A percentile compares a stretch with the other conserved stretches of the same genome.
Evolutionary conservation across 768 basidiomycete species (phyloP).

Genomic region (Russula ochroleuca): DNA sequence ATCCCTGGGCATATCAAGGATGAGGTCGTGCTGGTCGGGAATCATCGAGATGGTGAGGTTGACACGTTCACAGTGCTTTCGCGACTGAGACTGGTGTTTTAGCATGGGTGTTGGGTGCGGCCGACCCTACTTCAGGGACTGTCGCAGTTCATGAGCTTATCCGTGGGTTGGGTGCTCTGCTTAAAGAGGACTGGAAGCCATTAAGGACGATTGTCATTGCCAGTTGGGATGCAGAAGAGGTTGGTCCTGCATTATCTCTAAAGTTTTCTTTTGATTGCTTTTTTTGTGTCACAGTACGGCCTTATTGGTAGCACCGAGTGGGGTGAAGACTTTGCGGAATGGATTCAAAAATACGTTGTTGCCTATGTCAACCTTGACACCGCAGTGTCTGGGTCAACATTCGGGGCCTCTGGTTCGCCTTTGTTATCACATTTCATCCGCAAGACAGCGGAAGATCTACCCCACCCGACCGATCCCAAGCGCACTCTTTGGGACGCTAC

Average conservation of each 20-base stretch:
- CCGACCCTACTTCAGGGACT: constrained; percentile 77
- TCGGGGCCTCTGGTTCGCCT: constrained; percentile 61
- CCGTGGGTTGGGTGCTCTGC: constrained; percentile 63
- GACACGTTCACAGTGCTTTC: not conserved
- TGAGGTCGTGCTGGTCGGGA: constrained; percentile 83
- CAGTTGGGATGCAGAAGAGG: constrained; percentile 79
- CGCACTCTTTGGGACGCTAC: constrained; percentile 78
- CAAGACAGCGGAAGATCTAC: constrained; percentile 60
- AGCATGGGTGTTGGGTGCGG: constrained; percentile 78
- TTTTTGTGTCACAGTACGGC: constrained; percentile 43
- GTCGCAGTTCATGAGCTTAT: constrained; percentile 74
- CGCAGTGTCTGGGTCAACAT: constrained; percentile 59
- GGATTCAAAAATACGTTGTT: constrained; percentile 75
- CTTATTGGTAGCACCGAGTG: constrained; percentile 87
- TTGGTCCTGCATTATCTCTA: constrained; percentile 24
- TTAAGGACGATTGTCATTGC: constrained; percentile 71
- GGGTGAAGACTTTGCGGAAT: constrained; percentile 86
- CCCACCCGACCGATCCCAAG: constrained; percentile 62
- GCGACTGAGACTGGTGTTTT: not conserved
- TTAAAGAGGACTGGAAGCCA: constrained; percentile 78
- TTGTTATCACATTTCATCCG: constrained; percentile 76
- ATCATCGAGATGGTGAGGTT: constrained; percentile 78
- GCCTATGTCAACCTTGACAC: constrained; percentile 83
- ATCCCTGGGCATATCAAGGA: constrained; percentile 81
- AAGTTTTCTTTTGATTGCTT: not conserved